A percentile compares a stretch with the other conserved stretches of the same genome.
These are phyloP conservation scores for Pichia deserticola DNA, from an alignment of 805 yeast genomes.

Conservation along the genomic window DNA sequence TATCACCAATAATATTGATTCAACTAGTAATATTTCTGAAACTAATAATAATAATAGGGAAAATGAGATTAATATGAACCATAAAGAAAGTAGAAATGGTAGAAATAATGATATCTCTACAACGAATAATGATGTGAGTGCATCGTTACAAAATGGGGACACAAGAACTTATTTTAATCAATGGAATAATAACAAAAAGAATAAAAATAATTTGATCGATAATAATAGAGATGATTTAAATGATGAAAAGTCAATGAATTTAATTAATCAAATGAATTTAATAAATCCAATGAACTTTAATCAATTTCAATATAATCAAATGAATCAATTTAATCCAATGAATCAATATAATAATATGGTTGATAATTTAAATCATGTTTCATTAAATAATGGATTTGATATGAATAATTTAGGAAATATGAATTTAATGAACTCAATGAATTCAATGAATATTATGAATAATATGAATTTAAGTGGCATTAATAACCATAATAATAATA, in stretches of 20 bases:
- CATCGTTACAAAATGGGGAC: background rate
- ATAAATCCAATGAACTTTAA: too few species aligned
- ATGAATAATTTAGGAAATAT: background rate
- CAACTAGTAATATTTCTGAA: background rate
- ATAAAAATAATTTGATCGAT: too few species aligned
- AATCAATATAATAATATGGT: background rate
- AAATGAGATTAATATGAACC: background rate
- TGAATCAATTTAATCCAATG: slow-evolving; percentile 1
- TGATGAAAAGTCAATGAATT: background rate
- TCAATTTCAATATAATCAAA: background rate
- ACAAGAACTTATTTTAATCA: background rate
- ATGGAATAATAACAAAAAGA: background rate
- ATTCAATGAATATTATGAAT: background rate
- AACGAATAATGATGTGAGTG: background rate
- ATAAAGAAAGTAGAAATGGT: background rate
- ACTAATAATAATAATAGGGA: background rate
- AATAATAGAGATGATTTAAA: background rate
- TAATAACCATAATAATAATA: background rate
- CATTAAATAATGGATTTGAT: background rate
- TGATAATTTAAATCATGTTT: background rate
- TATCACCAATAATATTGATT: slow-evolving; percentile 2
- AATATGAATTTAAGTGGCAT: background rate
- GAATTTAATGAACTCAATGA: background rate
- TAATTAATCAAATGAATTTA: too few species aligned
- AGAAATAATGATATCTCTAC: background rate